Evolutionary conservation across 345 rosid species (phyloP), one percentile per base, ranked within the genome.

Genomic region (Punica granatum): DNA sequence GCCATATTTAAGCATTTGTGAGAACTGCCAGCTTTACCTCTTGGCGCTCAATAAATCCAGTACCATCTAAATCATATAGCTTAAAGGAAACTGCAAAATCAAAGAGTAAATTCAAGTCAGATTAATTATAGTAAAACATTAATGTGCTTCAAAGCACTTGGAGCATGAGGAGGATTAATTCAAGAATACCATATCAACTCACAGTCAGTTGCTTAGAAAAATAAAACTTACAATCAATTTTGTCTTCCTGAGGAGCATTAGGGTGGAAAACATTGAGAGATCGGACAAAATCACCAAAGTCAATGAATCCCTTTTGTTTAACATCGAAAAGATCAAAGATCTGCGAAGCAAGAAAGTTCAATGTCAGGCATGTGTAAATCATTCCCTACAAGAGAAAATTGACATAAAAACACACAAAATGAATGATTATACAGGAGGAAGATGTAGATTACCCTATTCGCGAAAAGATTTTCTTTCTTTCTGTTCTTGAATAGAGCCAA

Each of bases 21-120:
- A 56, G 18, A 13, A 56, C 18, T 26, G 34, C 33, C 61, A 28
- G 61, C 61, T 72, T 66, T 81, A 93, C 98, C 92, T 89, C 99
- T 54, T 92, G 92, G 41, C 99, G 96, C 84, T 87, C 98, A 56
- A 95, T 95, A 76, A 80, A 95, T 74, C 99, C 99, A 0, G 97
- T 84, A 54, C 81, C 80, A 69, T 92, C 91, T 86, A 92, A 71
- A 78, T 95, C 98, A 74, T 95, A 95, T 73, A 92, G 92, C 83
- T 85, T 90, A 80, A 95, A 95, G 54, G 93, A 84, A 84, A 90
- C 98, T 95, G 97, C 85, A 76, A 61, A 70, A 68, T 39, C n/a
- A 51, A 72, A 60, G 71, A 33, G 69, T 56, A 37, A 37, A 65
- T n/a, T 41, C 4, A 34, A 6, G 21, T 44, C 67, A 70, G 66